Evolutionary conservation across 495 filamentous ascomycete genomes (phyloP).

Genomic region (Penicillium coffeae): DNA sequence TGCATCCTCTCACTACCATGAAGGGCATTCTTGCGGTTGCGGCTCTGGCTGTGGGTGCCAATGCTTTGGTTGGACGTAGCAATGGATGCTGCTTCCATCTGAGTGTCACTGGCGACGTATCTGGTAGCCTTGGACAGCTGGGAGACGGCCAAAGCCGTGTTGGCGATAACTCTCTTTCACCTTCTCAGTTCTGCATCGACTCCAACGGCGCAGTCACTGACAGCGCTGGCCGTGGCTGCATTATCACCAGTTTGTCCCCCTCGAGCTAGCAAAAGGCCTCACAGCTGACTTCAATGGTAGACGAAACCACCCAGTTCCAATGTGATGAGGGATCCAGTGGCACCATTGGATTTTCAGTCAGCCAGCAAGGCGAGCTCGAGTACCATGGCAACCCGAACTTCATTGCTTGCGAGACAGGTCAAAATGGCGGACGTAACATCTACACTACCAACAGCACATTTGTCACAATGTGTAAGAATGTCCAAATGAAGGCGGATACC

Average conservation of each 20-base stretch:
- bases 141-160: slow-evolving; percentile 53
- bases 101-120: slow-evolving; percentile 41
- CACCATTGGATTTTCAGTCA: slow-evolving; percentile 46
- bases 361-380: slow-evolving; percentile 43
- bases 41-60: slow-evolving; percentile 35
- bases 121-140: slow-evolving; percentile 51
- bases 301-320: slow-evolving; percentile 58
- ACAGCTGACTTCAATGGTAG: slow-evolving; percentile 24
- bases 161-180: slow-evolving; percentile 35
- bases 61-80: slow-evolving; percentile 37
- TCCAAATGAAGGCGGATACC: slow-evolving; percentile 46
- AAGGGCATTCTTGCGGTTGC: slow-evolving; percentile 33
- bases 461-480: slow-evolving; percentile 41
- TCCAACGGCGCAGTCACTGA: slow-evolving; percentile 50
- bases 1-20: slow-evolving; percentile 19
- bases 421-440: slow-evolving; percentile 47
- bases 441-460: slow-evolving; percentile 45
- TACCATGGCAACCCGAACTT: slow-evolving; percentile 44
- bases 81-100: slow-evolving; percentile 51
- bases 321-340: slow-evolving; percentile 54
- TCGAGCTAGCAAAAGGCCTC: slow-evolving; percentile 2
- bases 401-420: slow-evolving; percentile 51
- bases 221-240: slow-evolving; percentile 50
- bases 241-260: slow-evolving; percentile 47
- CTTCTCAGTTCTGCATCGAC: slow-evolving; percentile 44